These are phyloP conservation scores for Metschnikowia shivogae DNA, from an alignment of 805 yeast genomes.

Conservation along the genomic window DNA sequence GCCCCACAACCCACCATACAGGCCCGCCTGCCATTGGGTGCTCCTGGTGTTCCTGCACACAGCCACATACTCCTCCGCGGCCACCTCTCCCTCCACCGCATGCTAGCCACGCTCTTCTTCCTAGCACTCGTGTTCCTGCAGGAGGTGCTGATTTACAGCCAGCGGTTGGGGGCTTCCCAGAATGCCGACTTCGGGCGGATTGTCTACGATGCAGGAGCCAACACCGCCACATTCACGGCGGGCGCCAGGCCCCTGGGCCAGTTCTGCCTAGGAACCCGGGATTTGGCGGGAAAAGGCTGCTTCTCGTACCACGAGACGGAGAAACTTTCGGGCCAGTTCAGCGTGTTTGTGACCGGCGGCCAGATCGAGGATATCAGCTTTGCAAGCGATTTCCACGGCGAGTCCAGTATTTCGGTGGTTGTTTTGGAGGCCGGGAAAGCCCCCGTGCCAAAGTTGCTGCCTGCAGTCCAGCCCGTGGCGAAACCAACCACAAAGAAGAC, in stretches of 20 bases:
- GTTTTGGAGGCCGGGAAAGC: slow-evolving; percentile 10
- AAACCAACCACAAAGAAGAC: slow-evolving; percentile 15
- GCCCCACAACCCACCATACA: too few species aligned
- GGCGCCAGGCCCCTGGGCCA: slow-evolving; percentile 7
- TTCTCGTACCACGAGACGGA: slow-evolving; percentile 20
- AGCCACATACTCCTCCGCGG: too few species aligned
- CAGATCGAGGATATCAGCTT: slow-evolving; percentile 6
- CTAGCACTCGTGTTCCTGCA: slow-evolving; percentile 7
- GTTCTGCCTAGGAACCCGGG: slow-evolving; percentile 32
- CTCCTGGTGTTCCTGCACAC: too few species aligned
- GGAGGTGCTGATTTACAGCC: slow-evolving; percentile 8
- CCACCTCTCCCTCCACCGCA: not conserved
- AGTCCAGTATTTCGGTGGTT: not conserved
- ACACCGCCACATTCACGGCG: slow-evolving; percentile 10
- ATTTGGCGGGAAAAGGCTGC: slow-evolving; percentile 28
- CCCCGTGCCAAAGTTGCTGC: slow-evolving; percentile 30
- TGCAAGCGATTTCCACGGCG: not conserved
- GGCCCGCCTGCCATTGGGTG: too few species aligned
- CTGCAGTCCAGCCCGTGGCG: slow-evolving; percentile 9
- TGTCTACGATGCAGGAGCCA: slow-evolving; percentile 10
- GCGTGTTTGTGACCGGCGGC: slow-evolving; percentile 5
- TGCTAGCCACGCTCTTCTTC: slow-evolving; percentile 4
- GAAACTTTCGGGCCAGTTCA: slow-evolving; percentile 11
- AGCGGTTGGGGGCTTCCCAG: not conserved
- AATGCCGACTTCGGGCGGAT: slow-evolving; percentile 15